These are phyloP conservation scores for Logfia minima DNA, from an alignment of 129 eudicot species.

Conservation along the genomic window DNA sequence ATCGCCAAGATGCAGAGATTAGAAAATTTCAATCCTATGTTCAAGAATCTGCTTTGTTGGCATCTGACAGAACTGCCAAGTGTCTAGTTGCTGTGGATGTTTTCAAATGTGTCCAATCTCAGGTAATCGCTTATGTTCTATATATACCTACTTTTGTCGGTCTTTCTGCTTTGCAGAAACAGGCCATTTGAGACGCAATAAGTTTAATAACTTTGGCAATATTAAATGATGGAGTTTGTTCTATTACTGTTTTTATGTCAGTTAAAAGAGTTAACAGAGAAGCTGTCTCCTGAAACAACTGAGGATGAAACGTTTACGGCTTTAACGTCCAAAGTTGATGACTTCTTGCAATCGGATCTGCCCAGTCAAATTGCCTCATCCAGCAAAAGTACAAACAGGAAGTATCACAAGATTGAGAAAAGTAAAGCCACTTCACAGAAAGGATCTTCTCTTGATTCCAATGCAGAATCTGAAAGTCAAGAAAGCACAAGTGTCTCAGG, in stretches of 20 bases:
- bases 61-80: conserved; percentile 52
- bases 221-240: conserved; percentile 4
- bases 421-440: conserved; percentile 27
- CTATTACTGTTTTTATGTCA: conserved; percentile 22
- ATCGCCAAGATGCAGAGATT: conserved; percentile 59
- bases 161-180: not conserved
- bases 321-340: conserved; percentile 41
- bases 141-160: not conserved
- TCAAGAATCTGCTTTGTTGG: conserved; percentile 49
- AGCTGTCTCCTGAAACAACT: conserved; percentile 46
- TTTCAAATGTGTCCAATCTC: conserved; percentile 42
- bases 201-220: not conserved
- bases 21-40: conserved; percentile 44
- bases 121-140: conserved; percentile 39
- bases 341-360: conserved; percentile 30
- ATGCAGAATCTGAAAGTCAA: conserved; percentile 26
- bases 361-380: conserved; percentile 12
- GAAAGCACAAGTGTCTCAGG: conserved; percentile 29
- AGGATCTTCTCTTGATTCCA: conserved; percentile 35
- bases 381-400: not conserved
- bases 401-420: conserved; percentile 13
- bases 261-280: conserved; percentile 58
- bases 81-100: conserved; percentile 44
- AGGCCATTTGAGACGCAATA: not conserved
- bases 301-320: conserved; percentile 46